Conservation (phyloP, 495 filamentous ascomycete genomes). For the Oleoguttula mirabilis region DNA sequence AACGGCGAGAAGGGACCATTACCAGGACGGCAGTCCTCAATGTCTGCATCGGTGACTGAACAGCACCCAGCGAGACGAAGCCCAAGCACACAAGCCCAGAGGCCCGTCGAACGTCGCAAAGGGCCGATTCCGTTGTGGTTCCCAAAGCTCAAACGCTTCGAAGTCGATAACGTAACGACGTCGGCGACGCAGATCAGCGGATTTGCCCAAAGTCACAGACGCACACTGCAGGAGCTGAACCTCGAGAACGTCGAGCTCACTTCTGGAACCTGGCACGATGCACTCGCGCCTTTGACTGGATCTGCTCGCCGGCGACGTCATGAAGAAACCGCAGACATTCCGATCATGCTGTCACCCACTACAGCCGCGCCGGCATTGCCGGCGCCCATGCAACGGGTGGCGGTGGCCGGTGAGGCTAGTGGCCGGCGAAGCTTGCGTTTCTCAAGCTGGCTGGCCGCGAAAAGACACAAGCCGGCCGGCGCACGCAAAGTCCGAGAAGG, state of each 20-base stretch:
- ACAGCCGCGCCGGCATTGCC: neutral
- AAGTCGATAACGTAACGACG: constrained; percentile 54
- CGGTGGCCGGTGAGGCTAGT: neutral
- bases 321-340: constrained; percentile 9
- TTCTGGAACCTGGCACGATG: constrained; percentile 61
- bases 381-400: constrained; percentile 4
- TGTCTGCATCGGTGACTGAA: constrained; percentile 31
- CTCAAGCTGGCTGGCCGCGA: constrained; percentile 7
- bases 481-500: constrained; percentile 5
- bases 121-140: constrained; percentile 38
- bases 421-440: constrained; percentile 2
- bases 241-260: constrained; percentile 57
- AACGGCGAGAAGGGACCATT: constrained; percentile 52
- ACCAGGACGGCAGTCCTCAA: constrained; percentile 48
- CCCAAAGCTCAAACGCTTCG: constrained; percentile 46
- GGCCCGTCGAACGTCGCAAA: neutral
- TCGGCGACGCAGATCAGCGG: constrained; percentile 52
- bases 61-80: constrained; percentile 16
- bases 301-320: neutral
- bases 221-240: constrained; percentile 54
- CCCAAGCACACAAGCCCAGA: constrained; percentile 21
- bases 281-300: constrained; percentile 49
- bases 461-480: constrained; percentile 2
- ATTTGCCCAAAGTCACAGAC: constrained; percentile 49
- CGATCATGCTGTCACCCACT: constrained; percentile 21